Percentiles rank a stretch among this genome's conserved stretches.
These are phyloP conservation scores for Boletus tomentosulus DNA, from an alignment of 768 basidiomycete species.

Conservation along the genomic window DNA sequence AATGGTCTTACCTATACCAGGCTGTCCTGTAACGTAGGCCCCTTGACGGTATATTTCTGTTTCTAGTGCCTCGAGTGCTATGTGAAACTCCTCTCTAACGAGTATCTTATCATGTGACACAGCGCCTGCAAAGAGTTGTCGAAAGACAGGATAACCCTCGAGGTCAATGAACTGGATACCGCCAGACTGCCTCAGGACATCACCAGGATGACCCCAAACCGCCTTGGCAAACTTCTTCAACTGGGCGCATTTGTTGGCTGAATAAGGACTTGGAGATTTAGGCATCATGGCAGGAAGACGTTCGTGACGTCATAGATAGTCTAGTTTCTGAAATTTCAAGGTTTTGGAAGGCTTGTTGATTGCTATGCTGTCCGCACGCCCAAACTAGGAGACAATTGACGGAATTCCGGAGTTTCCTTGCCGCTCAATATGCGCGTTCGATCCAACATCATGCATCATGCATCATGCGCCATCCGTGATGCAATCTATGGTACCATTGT, in stretches of 20 bases:
- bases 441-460: too few species aligned
- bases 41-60: neutral
- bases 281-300: too few species aligned
- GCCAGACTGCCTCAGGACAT: neutral
- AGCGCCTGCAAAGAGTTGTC: neutral
- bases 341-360: too few species aligned
- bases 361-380: too few species aligned
- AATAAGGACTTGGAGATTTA: too few species aligned
- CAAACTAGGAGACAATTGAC: too few species aligned
- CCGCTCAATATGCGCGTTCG: too few species aligned
- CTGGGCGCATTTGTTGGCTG: too few species aligned
- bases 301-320: too few species aligned
- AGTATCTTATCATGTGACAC: neutral
- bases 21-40: too few species aligned
- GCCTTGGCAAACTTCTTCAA: neutral
- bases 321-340: too few species aligned
- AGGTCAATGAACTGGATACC: neutral
- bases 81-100: neutral
- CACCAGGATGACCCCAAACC: neutral
- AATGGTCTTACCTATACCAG: neutral
- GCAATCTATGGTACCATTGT: conserved; percentile 9
- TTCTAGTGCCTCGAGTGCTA: neutral
- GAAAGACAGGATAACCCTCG: neutral
- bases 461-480: neutral
- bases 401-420: too few species aligned